Base-by-base conservation (phyloP, 2,329 filamentous ascomycete species). In the Cladosporium sp. region DNA sequence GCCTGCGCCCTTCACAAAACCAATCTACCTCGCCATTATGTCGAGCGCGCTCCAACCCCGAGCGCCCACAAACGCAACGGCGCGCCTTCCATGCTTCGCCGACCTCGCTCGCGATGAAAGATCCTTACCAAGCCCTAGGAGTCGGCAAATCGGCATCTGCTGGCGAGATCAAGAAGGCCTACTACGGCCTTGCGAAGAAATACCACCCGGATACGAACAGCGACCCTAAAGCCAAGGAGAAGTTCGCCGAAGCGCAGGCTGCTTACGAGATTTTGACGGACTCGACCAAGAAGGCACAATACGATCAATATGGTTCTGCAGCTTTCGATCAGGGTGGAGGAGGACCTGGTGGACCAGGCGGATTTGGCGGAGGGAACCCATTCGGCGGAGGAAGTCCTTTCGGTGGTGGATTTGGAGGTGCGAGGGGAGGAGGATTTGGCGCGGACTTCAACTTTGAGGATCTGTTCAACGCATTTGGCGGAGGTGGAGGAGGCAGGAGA, bases 191-290 rank as follows among this genome's bases (percentile, higher is more conserved):
- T 60, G 94, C 94, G 19, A 99, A 99, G 76, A 99, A 97, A 72
- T 99, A 86, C 73, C 94, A 99, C 70, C 94, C 94, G 8, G 94
- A 99, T 73, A 97, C 94, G 37, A 99, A 97, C 81, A 97, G 97
- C 74, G 94, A 97, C 67, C 75, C 90, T 2, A 83, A 80, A n/a
- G 92, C 94, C 37, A 97, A 97, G 73, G 94, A 97, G 68, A 93
- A 89, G 69, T 99, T 99, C 69, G 84, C 88, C 63, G 93, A 97
- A 67, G 90, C 95, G 57, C 94, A 99, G 74, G 85, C 89, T 34
- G 91, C 94, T 22, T 99, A 99, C 76, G 94, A 99, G 74, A 81
- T 97, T 42, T 81, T 99, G 7, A 95, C 91, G 49, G 94, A 99
- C 71, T 82, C 92, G 3, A 88, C 96, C 75, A 99, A 97, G 82